Evolutionary conservation across 164 flowering plant species (phyloP).

Genomic region (Nelumbo lutea): DNA sequence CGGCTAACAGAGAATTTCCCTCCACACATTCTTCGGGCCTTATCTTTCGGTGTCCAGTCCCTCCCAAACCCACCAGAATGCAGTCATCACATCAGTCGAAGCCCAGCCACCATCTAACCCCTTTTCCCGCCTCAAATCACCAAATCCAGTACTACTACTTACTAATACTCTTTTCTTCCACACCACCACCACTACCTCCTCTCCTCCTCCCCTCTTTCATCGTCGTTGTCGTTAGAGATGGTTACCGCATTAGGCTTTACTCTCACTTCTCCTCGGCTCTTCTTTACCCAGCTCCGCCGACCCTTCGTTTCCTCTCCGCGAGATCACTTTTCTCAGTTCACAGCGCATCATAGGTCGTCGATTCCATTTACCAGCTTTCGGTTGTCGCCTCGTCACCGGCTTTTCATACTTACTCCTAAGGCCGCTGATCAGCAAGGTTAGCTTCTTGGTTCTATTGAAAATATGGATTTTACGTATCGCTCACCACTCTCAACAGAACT

Average conservation of each 20-base stretch:
- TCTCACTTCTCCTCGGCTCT: conserved; percentile 14
- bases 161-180: not conserved
- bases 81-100: not conserved
- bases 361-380: too few relatives aligned
- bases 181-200: not conserved
- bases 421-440: conserved; percentile 28
- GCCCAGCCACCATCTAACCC: not conserved
- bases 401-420: conserved; percentile 12
- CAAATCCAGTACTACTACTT: not conserved
- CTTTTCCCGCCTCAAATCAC: not conserved
- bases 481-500: too few relatives aligned
- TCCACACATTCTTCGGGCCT: conserved; percentile 16
- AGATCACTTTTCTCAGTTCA: not conserved
- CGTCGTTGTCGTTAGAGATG: conserved; percentile 8
- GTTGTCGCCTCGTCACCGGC: conserved; percentile 8
- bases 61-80: not conserved
- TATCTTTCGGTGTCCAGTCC: conserved; percentile 3
- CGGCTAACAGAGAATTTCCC: not conserved
- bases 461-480: not conserved
- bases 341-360: not conserved
- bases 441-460: not conserved
- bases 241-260: conserved; percentile 23
- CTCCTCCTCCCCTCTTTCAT: not conserved
- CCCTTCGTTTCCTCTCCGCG: conserved; percentile 8
- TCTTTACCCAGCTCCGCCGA: conserved; percentile 9